Conservation (phyloP, 1,284 basidiomycete genomes). For the Rugosomyces carneus region DNA sequence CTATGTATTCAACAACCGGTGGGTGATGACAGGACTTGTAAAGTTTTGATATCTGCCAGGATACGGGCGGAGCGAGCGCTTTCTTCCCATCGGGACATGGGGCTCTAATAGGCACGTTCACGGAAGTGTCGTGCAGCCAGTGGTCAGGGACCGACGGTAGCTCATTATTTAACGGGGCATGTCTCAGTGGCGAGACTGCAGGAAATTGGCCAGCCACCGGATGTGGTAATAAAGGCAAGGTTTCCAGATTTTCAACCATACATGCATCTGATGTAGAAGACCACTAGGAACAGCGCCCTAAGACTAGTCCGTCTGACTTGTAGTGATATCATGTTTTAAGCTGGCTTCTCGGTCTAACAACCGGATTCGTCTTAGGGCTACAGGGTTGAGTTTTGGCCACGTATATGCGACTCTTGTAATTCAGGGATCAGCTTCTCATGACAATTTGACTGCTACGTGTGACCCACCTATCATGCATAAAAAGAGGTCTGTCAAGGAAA, state of each 20-base stretch:
- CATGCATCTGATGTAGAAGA: neutral
- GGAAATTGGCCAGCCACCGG: slow-evolving; percentile 43
- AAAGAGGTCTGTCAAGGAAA: slow-evolving; percentile 23
- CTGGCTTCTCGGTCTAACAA: neutral
- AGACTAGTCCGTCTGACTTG: slow-evolving; percentile 1
- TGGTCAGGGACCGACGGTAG: slow-evolving; percentile 49
- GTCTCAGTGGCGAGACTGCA: slow-evolving; percentile 42
- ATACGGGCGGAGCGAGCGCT: slow-evolving; percentile 42
- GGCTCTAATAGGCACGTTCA: slow-evolving; percentile 45
- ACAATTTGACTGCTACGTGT: neutral
- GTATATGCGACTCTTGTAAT: slow-evolving; percentile 20
- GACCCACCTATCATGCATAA: slow-evolving; percentile 11
- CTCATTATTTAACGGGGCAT: slow-evolving; percentile 42
- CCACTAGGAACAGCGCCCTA: slow-evolving; percentile 25
- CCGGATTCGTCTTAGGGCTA: slow-evolving; percentile 26
- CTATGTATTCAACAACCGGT: neutral
- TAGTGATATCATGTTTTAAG: neutral
- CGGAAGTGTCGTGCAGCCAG: slow-evolving; percentile 48
- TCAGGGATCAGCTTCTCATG: neutral
- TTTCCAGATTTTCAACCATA: neutral
- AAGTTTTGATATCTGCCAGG: slow-evolving; percentile 57
- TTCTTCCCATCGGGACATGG: slow-evolving; percentile 55
- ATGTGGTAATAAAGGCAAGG: slow-evolving; percentile 50
- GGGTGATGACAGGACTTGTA: neutral
- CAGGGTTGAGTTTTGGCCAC: slow-evolving; percentile 40